Base-by-base conservation (phyloP, 1,284 basidiomycete species). In the Cutaneotrichosporon cavernicola region DNA sequence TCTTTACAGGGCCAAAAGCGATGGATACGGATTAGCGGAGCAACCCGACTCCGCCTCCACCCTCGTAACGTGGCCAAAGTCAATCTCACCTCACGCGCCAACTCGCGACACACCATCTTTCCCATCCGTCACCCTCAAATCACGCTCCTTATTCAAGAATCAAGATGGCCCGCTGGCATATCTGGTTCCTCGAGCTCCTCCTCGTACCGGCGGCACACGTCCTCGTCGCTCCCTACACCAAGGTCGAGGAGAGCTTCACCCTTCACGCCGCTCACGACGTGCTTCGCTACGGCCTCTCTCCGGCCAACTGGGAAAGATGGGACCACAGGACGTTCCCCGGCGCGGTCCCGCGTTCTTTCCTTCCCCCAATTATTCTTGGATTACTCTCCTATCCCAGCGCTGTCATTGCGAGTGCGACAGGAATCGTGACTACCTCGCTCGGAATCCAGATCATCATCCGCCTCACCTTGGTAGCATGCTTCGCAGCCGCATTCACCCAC, bases 241-340 rank as follows among this genome's bases (percentile, higher is more conserved):
- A 99, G 81, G 96, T 99, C 47, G 97, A 99, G 79, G 96, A 99
- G 82, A 92, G 90, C 75, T 97, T 98, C 84, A 94, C 90, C 67
- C 85, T 98, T 6, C 96, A 99, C 76, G 95, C 92, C 0, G 87
- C 85, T 0, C 92, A 97, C 76, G 96, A 99, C 78, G 83, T 92
- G 22, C 82, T 97, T 36, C 65, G 67, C 14, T 89, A 90, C 70
- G 92, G 92, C 11, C 73, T 89, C 16, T 61, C 36, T 18, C 60
- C 60, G 11, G 36, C 31, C 3, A 56, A 34, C 14, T 60, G 68
- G 22, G n/a, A 57, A 9, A 40, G 92, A 89, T 97, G 91, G 80
- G 96, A 99, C 79, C 96, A 98, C 76, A 85, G 90, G 70, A 81
- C 84, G 2, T 97, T 97, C 74, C 88, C 93, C 14, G 95, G 95